Conservation (phyloP, 768 basidiomycete genomes). For the Termitomyces sp. region DNA sequence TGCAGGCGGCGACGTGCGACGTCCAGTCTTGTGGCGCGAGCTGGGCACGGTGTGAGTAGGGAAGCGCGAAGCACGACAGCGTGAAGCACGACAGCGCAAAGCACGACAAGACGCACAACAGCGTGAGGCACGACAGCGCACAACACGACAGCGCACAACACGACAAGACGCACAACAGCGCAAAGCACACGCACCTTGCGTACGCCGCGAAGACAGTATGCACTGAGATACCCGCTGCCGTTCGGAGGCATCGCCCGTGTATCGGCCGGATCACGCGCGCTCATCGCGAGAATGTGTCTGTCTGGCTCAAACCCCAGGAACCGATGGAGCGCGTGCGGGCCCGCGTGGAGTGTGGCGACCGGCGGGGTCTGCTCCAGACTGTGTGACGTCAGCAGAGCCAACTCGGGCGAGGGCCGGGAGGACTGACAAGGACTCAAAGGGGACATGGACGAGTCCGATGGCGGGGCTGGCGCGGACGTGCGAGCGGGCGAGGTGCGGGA, state of each 20-base stretch:
- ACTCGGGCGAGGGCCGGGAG: too few species aligned
- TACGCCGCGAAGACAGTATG: slow-evolving; percentile 61
- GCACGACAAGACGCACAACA: too few species aligned
- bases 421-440: slow-evolving; percentile 84
- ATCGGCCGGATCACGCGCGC: slow-evolving; percentile 63
- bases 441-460: slow-evolving; percentile 60
- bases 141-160: too few species aligned
- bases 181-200: slow-evolving; percentile 69
- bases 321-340: slow-evolving; percentile 51
- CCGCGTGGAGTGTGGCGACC: slow-evolving; percentile 52
- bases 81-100: too few species aligned
- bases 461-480: slow-evolving; percentile 40
- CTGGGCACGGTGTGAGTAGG: slow-evolving; percentile 30
- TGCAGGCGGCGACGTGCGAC: slow-evolving; percentile 41
- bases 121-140: too few species aligned
- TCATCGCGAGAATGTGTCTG: slow-evolving; percentile 51
- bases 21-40: slow-evolving; percentile 53
- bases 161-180: too few species aligned
- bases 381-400: too few species aligned
- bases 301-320: slow-evolving; percentile 52
- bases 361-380: slow-evolving; percentile 67
- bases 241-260: slow-evolving; percentile 69
- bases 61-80: too few species aligned
- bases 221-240: slow-evolving; percentile 49
- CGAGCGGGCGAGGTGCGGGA: slow-evolving; percentile 71